A percentile compares a stretch with the other conserved stretches of the same genome.
These are phyloP conservation scores for Xylaria telfairii DNA, from an alignment of 495 filamentous ascomycete genomes.

Conservation along the genomic window DNA sequence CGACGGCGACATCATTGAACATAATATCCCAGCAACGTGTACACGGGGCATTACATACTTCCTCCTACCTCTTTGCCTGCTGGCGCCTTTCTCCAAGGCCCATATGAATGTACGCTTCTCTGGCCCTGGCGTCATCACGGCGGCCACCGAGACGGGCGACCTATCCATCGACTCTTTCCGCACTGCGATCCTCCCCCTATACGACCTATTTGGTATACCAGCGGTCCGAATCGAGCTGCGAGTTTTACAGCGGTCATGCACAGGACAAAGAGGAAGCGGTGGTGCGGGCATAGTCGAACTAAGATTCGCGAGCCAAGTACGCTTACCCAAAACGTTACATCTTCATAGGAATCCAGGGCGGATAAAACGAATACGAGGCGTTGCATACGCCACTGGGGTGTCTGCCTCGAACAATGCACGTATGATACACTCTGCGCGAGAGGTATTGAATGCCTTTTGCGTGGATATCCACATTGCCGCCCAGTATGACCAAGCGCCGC, in stretches of 20 bases:
- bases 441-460: constrained; percentile 82
- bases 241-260: constrained; percentile 78
- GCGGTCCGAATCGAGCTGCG: constrained; percentile 85
- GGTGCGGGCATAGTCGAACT: constrained; percentile 93
- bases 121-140: constrained; percentile 93
- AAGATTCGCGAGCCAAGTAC: constrained; percentile 87
- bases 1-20: constrained; percentile 73
- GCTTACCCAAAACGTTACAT: constrained; percentile 93
- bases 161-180: constrained; percentile 90
- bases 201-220: constrained; percentile 83
- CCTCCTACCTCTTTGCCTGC: constrained; percentile 82
- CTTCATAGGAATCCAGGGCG: constrained; percentile 78
- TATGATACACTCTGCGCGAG: constrained; percentile 90
- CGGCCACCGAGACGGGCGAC: constrained; percentile 79
- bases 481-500: constrained; percentile 73
- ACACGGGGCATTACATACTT: constrained; percentile 89
- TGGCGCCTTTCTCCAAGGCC: constrained; percentile 92
- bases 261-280: constrained; percentile 72
- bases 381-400: constrained; percentile 90
- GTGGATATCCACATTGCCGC: constrained; percentile 81
- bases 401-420: constrained; percentile 89
- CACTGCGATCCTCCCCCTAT: constrained; percentile 89
- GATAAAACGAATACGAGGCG: constrained; percentile 87
- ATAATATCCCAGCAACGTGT: constrained; percentile 77
- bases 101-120: constrained; percentile 86